Base-by-base conservation (phyloP, 495 filamentous ascomycete species). In the Penicillium riverlandense region DNA sequence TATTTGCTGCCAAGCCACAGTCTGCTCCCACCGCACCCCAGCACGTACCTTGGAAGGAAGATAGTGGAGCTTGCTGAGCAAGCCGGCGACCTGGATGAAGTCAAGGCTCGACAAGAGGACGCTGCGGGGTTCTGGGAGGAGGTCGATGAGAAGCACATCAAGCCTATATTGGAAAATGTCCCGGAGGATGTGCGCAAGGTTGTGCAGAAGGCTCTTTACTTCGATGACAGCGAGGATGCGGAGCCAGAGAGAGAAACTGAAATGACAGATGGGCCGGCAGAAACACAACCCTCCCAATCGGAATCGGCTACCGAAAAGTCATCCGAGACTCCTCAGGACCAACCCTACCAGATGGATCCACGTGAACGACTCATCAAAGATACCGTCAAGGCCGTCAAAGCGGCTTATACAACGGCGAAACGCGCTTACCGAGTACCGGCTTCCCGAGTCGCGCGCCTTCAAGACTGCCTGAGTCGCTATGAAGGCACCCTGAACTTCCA, bases 1-100 rank as follows among this genome's bases (percentile, higher is more conserved):
- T 98, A 97, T 57, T 71, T 98, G 33, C 86, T 98, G 62, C 92
- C 92, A 8, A 88, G 84, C 22, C 85, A 95, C 59, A 84, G 82
- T 42, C 89, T 97, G 43, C 66, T 98, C 34, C 94, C 92, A 28
- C 94, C 92, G 5, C 89, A 96, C 52, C 91, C 90, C 1, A 79
- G 80, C 32, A 94, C 84, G 40, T 94, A 76, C 51, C 70, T 98
- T 14, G 90, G 85, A 11, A 85, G 82, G 62, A 84, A 86, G 56
- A 71, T 91, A n/a, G 68, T 75, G 11, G 77, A 88, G 52, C 67
- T 79, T 14, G 84, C 88, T 6, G 78, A 88, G 53, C 74, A 87
- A 58, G 75, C 80, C 16, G 81, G 80, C 7, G 76, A 88, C 37
- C 55, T 85, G 15, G 83, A 89, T 38, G 77, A 71, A 10, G 84